Evolutionary conservation across 495 filamentous ascomycete species (phyloP).

Genomic region (Aspergillus heteromorphus): DNA sequence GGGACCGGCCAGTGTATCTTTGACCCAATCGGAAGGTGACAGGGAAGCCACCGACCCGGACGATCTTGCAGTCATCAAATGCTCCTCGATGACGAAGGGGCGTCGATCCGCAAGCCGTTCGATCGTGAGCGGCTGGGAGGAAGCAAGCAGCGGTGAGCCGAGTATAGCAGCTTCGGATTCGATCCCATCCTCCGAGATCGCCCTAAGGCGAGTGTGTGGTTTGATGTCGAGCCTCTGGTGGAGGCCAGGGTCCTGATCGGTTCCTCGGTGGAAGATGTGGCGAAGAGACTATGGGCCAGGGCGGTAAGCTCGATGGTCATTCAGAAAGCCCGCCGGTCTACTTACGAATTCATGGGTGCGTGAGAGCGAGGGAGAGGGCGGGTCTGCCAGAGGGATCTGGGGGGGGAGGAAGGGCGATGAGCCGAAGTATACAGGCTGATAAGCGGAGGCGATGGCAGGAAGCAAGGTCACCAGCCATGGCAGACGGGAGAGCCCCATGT

Average conservation of each 20-base stretch:
- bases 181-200: conserved; percentile 59
- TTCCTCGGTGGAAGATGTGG: conserved; percentile 88
- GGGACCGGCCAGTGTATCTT: conserved; percentile 72
- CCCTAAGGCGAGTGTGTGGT: conserved; percentile 54
- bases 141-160: conserved; percentile 40
- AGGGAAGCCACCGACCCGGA: conserved; percentile 55
- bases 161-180: conserved; percentile 32
- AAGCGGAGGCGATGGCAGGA: conserved; percentile 20
- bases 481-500: conserved; percentile 10
- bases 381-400: conserved; percentile 23
- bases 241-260: conserved; percentile 63
- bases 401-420: conserved; percentile 30
- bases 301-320: not conserved
- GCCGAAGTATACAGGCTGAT: conserved; percentile 29
- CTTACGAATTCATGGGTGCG: conserved; percentile 37
- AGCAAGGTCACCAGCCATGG: conserved; percentile 23
- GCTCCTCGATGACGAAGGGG: conserved; percentile 64
- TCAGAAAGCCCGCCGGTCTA: not conserved
- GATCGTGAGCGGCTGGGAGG: conserved; percentile 60
- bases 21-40: conserved; percentile 69
- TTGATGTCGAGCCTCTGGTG: conserved; percentile 71
- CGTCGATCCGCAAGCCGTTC: conserved; percentile 78
- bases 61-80: conserved; percentile 62
- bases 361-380: conserved; percentile 12
- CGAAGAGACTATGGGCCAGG: conserved; percentile 60